Percentiles rank a stretch among this genome's conserved stretches.
Evolutionary conservation across 805 yeast species (phyloP).

Genomic region (Lipomyces mesembrius): DNA sequence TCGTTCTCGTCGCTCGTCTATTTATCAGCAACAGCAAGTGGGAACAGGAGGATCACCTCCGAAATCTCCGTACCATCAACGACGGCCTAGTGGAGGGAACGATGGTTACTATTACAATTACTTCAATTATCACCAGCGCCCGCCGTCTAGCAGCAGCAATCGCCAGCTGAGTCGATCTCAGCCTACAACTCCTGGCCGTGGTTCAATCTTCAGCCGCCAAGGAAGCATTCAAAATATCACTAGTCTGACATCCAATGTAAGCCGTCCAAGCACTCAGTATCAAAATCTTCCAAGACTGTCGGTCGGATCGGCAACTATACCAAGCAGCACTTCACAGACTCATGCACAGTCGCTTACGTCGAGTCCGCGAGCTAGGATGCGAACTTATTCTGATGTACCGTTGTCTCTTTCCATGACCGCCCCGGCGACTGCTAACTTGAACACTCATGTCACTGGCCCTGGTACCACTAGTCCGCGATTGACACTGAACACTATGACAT

Average conservation of each 20-base stretch:
- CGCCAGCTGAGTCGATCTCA: constrained; percentile 25
- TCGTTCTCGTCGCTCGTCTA: constrained; percentile 1
- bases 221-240: constrained; percentile 9
- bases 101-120: constrained; percentile 31
- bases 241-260: background rate
- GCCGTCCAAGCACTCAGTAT: background rate
- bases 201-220: constrained; percentile 10
- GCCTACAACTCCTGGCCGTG: constrained; percentile 27
- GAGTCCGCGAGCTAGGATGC: constrained; percentile 14
- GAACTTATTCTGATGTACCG: constrained; percentile 6
- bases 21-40: background rate
- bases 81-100: constrained; percentile 27
- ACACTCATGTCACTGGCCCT: background rate
- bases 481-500: constrained; percentile 1
- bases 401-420: background rate
- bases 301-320: background rate
- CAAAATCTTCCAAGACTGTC: background rate
- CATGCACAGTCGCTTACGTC: constrained; percentile 21
- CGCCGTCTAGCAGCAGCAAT: constrained; percentile 2
- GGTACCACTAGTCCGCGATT: background rate
- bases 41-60: constrained; percentile 7
- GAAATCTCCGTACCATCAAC: constrained; percentile 16
- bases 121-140: constrained; percentile 24
- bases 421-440: background rate
- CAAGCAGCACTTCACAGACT: constrained; percentile 1